Conservation (phyloP, 768 basidiomycete genomes). For the Dictyophora rubrovolvata region DNA sequence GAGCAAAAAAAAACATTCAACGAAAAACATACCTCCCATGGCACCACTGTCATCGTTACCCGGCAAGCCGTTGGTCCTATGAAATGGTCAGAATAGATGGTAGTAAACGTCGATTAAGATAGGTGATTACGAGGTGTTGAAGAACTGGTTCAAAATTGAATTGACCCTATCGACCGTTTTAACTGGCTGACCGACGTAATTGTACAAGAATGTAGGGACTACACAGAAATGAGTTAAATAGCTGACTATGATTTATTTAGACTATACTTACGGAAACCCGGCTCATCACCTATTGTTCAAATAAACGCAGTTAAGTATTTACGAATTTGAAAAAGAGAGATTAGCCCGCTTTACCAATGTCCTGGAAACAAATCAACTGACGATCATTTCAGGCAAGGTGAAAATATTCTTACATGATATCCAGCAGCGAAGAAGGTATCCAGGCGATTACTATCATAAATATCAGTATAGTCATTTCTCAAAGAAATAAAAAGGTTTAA, state of each 20-base stretch:
- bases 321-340: neutral
- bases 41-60: slow-evolving; percentile 14
- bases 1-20: neutral
- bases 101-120: neutral
- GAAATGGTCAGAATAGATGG: neutral
- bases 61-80: slow-evolving; percentile 11
- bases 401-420: slow-evolving; percentile 3
- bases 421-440: slow-evolving; percentile 12
- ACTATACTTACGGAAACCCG: slow-evolving; percentile 8
- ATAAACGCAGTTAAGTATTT: neutral
- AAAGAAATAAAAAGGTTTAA: neutral
- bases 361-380: neutral
- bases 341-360: neutral
- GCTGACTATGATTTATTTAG: neutral
- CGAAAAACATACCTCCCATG: neutral
- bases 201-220: slow-evolving; percentile 13
- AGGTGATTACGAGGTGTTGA: slow-evolving; percentile 2
- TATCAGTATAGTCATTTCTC: neutral
- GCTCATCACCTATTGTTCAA: slow-evolving; percentile 6
- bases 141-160: slow-evolving; percentile 4
- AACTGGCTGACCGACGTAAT: slow-evolving; percentile 13
- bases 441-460: slow-evolving; percentile 4
- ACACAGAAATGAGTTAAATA: neutral
- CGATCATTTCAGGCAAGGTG: neutral
- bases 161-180: slow-evolving; percentile 15